Percentiles rank a stretch among this genome's conserved stretches.
phyloP scores from a whole-genome alignment of 108 stramenopile species.

The Schizochytrium sp. region DNA sequence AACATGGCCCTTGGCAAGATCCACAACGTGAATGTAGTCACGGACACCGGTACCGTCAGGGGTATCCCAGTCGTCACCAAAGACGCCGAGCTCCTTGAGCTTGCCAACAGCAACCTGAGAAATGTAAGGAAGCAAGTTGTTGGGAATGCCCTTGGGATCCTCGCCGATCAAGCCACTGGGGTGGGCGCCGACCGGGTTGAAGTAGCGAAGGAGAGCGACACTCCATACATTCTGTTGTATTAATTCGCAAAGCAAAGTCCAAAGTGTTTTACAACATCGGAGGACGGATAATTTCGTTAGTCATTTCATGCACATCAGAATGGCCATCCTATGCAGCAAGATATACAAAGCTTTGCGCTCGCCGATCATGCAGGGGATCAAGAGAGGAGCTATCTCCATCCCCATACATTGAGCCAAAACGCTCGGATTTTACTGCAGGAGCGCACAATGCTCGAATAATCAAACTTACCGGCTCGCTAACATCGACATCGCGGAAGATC shows the following conservation, averaged over 20 bases:
- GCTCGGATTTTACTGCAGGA: neutral
- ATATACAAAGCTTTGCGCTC: neutral
- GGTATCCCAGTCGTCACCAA: slow-evolving; percentile 94
- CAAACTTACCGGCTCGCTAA: slow-evolving; percentile 66
- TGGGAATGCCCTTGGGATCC: slow-evolving; percentile 96
- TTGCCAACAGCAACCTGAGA: slow-evolving; percentile 96
- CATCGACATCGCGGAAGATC: slow-evolving; percentile 90
- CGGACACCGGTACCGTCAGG: slow-evolving; percentile 97
- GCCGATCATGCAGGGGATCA: neutral
- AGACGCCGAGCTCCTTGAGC: slow-evolving; percentile 91
- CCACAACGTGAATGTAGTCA: slow-evolving; percentile 99
- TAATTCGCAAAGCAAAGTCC: neutral
- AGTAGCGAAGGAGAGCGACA: slow-evolving; percentile 92
- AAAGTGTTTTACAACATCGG: too few relatives aligned
- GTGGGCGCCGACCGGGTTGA: slow-evolving; percentile 98
- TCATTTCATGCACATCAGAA: neutral
- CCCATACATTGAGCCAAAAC: neutral
- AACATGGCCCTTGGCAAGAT: slow-evolving; percentile 94
- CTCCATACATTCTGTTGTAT: slow-evolving; percentile 76
- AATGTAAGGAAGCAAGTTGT: slow-evolving; percentile 98
- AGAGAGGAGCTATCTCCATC: too few relatives aligned
- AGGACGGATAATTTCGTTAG: slow-evolving; percentile 67
- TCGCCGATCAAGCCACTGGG: slow-evolving; percentile 95
- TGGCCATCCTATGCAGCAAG: neutral
- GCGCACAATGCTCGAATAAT: neutral